Evolutionary conservation across 192 early-diverging fungal genomes (phyloP).

Genomic region (Ramicandelaber brevisporus): DNA sequence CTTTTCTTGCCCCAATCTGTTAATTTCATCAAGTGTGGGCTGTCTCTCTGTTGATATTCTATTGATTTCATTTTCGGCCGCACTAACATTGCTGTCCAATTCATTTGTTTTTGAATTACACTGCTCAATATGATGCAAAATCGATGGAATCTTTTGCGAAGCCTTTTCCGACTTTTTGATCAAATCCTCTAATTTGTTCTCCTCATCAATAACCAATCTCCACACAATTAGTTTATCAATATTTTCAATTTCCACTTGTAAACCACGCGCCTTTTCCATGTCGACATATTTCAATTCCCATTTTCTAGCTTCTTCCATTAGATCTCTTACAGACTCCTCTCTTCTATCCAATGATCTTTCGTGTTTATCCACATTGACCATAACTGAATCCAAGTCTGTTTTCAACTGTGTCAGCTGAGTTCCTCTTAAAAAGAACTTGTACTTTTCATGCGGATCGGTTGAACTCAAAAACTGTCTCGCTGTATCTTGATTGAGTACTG

Average conservation of each 20-base stretch:
- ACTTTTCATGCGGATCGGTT: slow-evolving; percentile 65
- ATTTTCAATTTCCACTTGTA: slow-evolving; percentile 20
- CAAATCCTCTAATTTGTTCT: slow-evolving; percentile 8
- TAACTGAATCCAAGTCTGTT: slow-evolving; percentile 36
- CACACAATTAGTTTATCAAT: slow-evolving; percentile 52
- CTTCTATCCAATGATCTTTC: slow-evolving; percentile 22
- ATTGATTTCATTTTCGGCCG: too few species aligned
- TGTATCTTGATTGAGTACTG: slow-evolving; percentile 77
- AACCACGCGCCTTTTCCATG: slow-evolving; percentile 26
- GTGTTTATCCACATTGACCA: slow-evolving; percentile 19
- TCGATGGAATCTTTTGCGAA: slow-evolving; percentile 8
- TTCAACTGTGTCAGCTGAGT: slow-evolving; percentile 59
- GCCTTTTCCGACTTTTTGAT: slow-evolving; percentile 21
- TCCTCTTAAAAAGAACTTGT: slow-evolving; percentile 73
- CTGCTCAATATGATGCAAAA: too few species aligned
- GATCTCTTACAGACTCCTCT: slow-evolving; percentile 35
- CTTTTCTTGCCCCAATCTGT: too few species aligned
- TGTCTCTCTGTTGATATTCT: too few species aligned
- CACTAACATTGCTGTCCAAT: too few species aligned
- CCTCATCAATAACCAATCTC: slow-evolving; percentile 29
- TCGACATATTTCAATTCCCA: slow-evolving; percentile 41
- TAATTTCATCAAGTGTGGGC: too few species aligned
- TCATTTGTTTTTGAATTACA: too few species aligned
- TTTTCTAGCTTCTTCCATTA: slow-evolving; percentile 34
- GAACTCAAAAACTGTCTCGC: slow-evolving; percentile 71